These are phyloP conservation scores for Plasmodium gonderi DNA, from an alignment of 169 alveolate genomes.

Conservation along the genomic window DNA sequence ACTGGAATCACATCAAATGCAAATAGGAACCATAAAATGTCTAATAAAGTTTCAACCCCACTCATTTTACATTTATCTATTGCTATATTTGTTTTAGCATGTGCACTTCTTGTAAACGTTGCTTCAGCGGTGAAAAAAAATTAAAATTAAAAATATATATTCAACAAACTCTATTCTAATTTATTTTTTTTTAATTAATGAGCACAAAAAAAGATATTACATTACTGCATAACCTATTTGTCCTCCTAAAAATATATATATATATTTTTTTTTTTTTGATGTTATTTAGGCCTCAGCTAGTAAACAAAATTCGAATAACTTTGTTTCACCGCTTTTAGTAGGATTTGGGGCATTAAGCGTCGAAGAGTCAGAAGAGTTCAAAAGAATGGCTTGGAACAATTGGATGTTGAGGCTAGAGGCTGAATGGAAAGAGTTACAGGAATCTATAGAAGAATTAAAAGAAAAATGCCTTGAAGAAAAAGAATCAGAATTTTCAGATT, in stretches of 20 bases:
- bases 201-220: neutral
- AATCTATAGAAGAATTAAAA: neutral
- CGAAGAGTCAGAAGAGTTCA: neutral
- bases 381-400: neutral
- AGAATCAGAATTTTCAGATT: neutral
- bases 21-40: neutral
- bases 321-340: neutral
- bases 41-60: neutral
- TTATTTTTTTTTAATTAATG: neutral
- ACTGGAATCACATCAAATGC: neutral
- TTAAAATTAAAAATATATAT: neutral
- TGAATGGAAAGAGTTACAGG: neutral
- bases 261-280: neutral
- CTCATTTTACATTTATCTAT: slow-evolving; percentile 5
- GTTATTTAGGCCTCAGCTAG: neutral
- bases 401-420: neutral
- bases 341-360: neutral
- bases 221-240: neutral
- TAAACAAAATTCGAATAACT: neutral
- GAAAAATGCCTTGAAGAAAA: neutral
- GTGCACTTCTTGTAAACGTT: neutral
- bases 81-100: neutral
- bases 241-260: neutral
- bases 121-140: slow-evolving; percentile 23
- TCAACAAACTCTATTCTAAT: neutral